Base-by-base conservation (phyloP, 148 eudicot species). In the Fagopyrum homotropicum region DNA sequence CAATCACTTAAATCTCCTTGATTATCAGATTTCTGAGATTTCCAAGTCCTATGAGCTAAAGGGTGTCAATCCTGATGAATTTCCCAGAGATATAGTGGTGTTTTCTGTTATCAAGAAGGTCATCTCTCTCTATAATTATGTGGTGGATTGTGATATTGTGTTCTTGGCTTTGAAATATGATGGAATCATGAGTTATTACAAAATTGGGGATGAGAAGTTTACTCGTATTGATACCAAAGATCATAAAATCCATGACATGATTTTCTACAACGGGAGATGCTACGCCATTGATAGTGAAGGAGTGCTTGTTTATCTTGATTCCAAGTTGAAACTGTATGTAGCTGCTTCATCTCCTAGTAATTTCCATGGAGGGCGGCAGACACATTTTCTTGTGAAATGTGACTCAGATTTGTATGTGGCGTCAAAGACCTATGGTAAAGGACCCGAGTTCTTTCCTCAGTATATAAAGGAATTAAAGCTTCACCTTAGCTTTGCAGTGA, bases 211-310 rank as follows among this genome's bases (percentile, higher is more conserved):
- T 6, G 9, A 26, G 15, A 8, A 29, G 4, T 78, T 77, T 77
- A 64, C 68, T 8, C 11, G 30, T 2, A 26, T 78, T 54, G 44
- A 12, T 1, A 51, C 54, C 59, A 49, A 73, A 6, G 17, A 14
- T 26, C 40, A 22, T 26, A 8, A 63, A 22, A 72, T 73, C 68
- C 52, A 73, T 19, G 80, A 78, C 7, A 52, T 63, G 44, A 12
- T 78, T 17, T 63, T 48, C 45, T 50, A 16, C 35, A 17, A 8
- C 1, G 59, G 17, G 3, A 45, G 60, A 6, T 78, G 80, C 49
- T 73, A 73, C 14, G 80, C 73, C 22, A 43, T 78, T 17, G 35
- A 49, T 66, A 9, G 7, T n/a, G 29, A 57, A 15, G 73, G 80
- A 15, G 45, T 12, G 17, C 52, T 78, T 10, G 8, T 73, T 10